Evolutionary conservation across 1,139 yeast genomes (phyloP).

Genomic region (Geotrichum macrosporum): DNA sequence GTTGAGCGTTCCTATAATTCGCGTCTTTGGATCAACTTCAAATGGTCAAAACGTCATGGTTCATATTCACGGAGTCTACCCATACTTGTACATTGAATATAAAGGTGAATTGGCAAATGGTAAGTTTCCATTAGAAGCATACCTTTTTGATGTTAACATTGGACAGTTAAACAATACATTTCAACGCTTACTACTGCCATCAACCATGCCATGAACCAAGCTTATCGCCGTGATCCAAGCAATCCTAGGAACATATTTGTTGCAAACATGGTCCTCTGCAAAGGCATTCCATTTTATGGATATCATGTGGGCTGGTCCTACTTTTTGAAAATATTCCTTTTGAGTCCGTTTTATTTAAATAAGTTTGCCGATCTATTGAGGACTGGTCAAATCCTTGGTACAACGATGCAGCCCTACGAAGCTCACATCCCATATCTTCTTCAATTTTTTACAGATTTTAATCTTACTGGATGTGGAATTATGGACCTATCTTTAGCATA

Average conservation of each 20-base stretch:
- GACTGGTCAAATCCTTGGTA: constrained; percentile 45
- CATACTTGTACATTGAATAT: constrained; percentile 69
- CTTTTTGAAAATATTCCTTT: constrained; percentile 62
- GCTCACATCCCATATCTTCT: constrained; percentile 72
- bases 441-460: constrained; percentile 79
- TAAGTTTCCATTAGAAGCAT: constrained; percentile 16
- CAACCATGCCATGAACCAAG: constrained; percentile 32
- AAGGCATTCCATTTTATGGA: constrained; percentile 82
- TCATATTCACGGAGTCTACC: constrained; percentile 81
- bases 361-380: constrained; percentile 59
- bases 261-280: constrained; percentile 64
- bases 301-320: constrained; percentile 60
- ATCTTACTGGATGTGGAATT: constrained; percentile 83
- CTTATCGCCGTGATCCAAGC: constrained; percentile 32
- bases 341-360: constrained; percentile 58
- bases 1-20: constrained; percentile 61
- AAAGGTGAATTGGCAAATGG: constrained; percentile 38
- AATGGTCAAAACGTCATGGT: constrained; percentile 54
- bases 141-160: not conserved
- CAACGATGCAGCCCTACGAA: constrained; percentile 54
- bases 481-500: constrained; percentile 31
- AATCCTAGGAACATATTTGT: constrained; percentile 45
- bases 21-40: constrained; percentile 67
- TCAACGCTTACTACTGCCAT: constrained; percentile 28
- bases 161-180: constrained; percentile 27